Base-by-base conservation (phyloP, 2,329 filamentous ascomycete species). In the Leptographium wingfieldii region DNA sequence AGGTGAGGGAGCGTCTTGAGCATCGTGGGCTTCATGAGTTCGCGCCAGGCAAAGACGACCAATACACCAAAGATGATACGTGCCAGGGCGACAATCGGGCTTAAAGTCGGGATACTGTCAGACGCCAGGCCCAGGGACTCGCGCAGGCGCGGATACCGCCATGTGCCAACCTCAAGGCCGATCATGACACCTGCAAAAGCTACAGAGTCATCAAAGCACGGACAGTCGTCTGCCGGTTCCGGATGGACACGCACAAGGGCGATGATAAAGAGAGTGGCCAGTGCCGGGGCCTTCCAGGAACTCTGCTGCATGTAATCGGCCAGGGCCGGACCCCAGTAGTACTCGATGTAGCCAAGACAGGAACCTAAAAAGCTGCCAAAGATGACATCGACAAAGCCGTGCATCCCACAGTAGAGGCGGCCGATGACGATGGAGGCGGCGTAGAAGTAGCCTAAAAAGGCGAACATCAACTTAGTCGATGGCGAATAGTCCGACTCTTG, bases 401-500 rank as follows among this genome's bases (percentile, higher is more conserved):
- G 94, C 94, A 99, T 99, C 63, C 94, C 94, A 69, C 94, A 99
- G 75, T 99, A 97, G 43, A 99, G 77, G 25, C 94, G 85, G 6
- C 94, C 94, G 63, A 97, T 76, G 49, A 96, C 82, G 68, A 99
- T 97, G 31, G 92, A 96, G 14, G 83, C 74, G 40, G 89, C 90
- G 70, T 97, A 99, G 66, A 90, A 86, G 71, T 94, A 95, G 49
- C 87, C 85, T 6, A 89, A 72, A 5, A 73, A 71, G 69, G 94
- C 87, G 31, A 95, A 75, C 4, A 79, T 72, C 3, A 85, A 63
- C 65, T 82, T 86, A 1, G 82, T 78, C 22, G 80, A 74, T 3
- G 82, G 74, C 38, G 80, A 73, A 61, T 89, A 76, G 22, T 80
- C 76, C 59, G 85, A 83, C n/a, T 84, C 81, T 64, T 81, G 81